Percentiles rank a stretch among this genome's conserved stretches.
Evolutionary conservation across 345 rosid genomes (phyloP).

Genomic region (Brassica cretica): DNA sequence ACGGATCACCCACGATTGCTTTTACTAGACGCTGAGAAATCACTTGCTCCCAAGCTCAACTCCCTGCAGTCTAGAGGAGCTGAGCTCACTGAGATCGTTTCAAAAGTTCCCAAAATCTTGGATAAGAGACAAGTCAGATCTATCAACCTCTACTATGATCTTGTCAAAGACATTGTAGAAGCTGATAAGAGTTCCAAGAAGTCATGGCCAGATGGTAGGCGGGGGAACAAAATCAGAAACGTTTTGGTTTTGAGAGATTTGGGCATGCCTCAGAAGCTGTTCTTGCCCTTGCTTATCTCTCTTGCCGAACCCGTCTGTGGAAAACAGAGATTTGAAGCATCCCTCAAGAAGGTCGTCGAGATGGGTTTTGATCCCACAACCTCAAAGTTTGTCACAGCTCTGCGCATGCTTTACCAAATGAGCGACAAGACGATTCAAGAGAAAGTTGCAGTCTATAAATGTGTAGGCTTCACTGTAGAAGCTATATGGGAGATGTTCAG

Average conservation of each 20-base stretch:
- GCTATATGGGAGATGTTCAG: not conserved
- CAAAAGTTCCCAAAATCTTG: slow-evolving; percentile 24
- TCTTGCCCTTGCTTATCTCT: not conserved
- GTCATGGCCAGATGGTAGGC: not conserved
- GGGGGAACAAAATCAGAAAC: not conserved
- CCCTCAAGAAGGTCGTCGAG: not conserved
- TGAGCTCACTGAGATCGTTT: slow-evolving; percentile 20
- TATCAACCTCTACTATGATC: slow-evolving; percentile 1
- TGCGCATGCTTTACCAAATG: not conserved
- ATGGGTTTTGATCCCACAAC: not conserved
- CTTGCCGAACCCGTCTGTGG: not conserved
- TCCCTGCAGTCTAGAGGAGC: slow-evolving; percentile 29
- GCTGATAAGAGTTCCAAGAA: not conserved
- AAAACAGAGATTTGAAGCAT: not conserved
- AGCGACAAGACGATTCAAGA: not conserved
- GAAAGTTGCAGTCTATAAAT: not conserved
- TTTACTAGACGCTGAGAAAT: slow-evolving; percentile 2
- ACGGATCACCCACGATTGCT: slow-evolving; percentile 19
- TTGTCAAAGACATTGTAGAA: slow-evolving; percentile 11
- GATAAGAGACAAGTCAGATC: not conserved
- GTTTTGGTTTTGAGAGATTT: not conserved
- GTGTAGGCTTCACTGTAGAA: not conserved
- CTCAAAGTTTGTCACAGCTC: not conserved
- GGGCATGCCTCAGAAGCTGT: not conserved
- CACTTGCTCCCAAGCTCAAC: slow-evolving; percentile 34